These are phyloP conservation scores for Lepidium sativum DNA, from an alignment of 345 rosid species.

Conservation along the genomic window DNA sequence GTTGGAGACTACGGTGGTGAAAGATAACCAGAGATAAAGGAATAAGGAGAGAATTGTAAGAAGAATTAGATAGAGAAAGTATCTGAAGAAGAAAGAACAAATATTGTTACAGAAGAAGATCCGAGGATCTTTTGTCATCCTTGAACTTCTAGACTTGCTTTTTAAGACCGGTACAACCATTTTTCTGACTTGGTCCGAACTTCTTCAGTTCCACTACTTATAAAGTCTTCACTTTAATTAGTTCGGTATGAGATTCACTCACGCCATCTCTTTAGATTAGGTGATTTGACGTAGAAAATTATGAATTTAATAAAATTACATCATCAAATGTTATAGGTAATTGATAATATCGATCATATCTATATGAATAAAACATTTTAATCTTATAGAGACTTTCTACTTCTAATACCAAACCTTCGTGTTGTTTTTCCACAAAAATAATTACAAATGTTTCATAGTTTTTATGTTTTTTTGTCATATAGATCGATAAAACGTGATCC, in stretches of 20 bases:
- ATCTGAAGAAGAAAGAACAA: constrained; percentile 8
- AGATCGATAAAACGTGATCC: no score
- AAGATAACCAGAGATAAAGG: constrained; percentile 46
- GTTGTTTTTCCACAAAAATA: no score
- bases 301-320: no score
- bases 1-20: constrained; percentile 37
- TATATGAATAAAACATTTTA: not conserved
- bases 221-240: no score
- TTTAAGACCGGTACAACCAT: constrained; percentile 1
- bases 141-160: constrained; percentile 10
- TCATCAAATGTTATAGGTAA: no score
- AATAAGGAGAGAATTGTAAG: constrained; percentile 28
- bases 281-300: not conserved
- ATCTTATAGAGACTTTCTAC: not conserved
- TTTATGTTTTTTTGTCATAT: no score
- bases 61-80: constrained; percentile 29
- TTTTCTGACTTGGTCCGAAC: not conserved
- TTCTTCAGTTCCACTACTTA: not conserved
- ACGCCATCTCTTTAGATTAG: not conserved
- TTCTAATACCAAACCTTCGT: no score
- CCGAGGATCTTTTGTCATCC: not conserved
- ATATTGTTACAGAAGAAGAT: not conserved
- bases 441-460: no score
- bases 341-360: not conserved
- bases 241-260: not conserved